These are phyloP conservation scores for Picocystis salinarum DNA, from an alignment of 139 green algal genomes.

Conservation along the genomic window DNA sequence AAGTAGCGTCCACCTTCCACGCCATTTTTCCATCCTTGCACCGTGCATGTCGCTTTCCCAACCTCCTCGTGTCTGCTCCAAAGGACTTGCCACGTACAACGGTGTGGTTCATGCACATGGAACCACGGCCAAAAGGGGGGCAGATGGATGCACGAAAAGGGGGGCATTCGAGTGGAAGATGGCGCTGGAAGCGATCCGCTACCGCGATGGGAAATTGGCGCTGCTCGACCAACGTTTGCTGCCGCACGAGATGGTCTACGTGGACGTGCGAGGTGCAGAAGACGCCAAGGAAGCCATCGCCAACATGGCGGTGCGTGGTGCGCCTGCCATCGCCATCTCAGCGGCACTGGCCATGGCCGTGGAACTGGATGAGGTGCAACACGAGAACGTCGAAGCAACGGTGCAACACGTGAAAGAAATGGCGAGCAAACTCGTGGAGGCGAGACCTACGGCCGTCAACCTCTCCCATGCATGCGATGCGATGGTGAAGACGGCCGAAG, in stretches of 20 bases:
- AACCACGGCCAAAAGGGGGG: too few species aligned
- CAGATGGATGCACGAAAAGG: too few species aligned
- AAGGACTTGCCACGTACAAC: too few species aligned
- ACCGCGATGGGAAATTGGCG: slow-evolving; percentile 38
- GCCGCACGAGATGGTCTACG: slow-evolving; percentile 41
- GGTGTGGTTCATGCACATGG: too few species aligned
- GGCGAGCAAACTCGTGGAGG: slow-evolving; percentile 15
- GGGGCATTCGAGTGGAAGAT: too few species aligned
- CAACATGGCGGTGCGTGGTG: slow-evolving; percentile 85
- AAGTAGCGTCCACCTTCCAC: too few species aligned
- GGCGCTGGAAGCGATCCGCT: slow-evolving; percentile 63
- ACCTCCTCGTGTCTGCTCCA: too few species aligned
- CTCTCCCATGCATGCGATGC: slow-evolving; percentile 47
- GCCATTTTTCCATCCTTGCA: too few species aligned
- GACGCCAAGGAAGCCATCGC: slow-evolving; percentile 11
- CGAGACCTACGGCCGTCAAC: slow-evolving; percentile 88
- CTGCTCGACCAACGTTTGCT: slow-evolving; percentile 80
- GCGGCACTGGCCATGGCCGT: slow-evolving; percentile 38
- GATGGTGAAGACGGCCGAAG: slow-evolving; percentile 26
- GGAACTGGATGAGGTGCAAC: slow-evolving; percentile 12
- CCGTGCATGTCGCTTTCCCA: too few species aligned
- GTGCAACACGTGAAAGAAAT: not conserved
- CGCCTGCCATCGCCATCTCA: slow-evolving; percentile 78
- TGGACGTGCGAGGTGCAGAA: not conserved
- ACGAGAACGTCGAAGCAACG: not conserved